A percentile compares a stretch with the other conserved stretches of the same genome.
phyloP scores from a whole-genome alignment of 106 monocot species.

The Allium cepa region DNA sequence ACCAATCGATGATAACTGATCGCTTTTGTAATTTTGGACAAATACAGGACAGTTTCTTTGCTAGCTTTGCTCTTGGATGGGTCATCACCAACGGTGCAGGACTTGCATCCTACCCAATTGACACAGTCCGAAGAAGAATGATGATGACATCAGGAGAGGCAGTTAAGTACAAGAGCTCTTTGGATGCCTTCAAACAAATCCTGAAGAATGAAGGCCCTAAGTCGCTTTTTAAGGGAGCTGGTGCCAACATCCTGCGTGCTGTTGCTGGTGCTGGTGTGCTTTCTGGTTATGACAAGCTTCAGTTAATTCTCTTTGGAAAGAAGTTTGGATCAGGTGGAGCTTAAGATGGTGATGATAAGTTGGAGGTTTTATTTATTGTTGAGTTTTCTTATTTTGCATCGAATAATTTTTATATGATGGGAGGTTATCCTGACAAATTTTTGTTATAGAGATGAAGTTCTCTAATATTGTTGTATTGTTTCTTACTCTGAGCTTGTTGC shows the following conservation, averaged over 20 bases:
- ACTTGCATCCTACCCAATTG: constrained; percentile 48
- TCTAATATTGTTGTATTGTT: too few relatives aligned
- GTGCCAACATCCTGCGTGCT: constrained; percentile 54
- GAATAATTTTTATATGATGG: constrained; percentile 1
- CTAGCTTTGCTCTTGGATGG: constrained; percentile 55
- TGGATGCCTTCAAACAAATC: constrained; percentile 41
- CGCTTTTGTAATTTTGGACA: too few relatives aligned
- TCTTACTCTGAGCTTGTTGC: too few relatives aligned
- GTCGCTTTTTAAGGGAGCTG: constrained; percentile 60
- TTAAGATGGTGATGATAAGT: constrained; percentile 14
- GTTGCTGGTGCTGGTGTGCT: constrained; percentile 63
- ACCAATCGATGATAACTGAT: too few relatives aligned
- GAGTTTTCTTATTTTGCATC: background rate
- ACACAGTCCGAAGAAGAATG: constrained; percentile 50
- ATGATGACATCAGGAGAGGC: constrained; percentile 60
- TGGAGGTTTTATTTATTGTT: background rate
- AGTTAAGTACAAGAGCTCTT: constrained; percentile 54
- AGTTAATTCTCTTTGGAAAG: constrained; percentile 36
- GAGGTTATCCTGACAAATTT: background rate
- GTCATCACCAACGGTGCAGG: constrained; percentile 48
- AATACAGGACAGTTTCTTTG: constrained; percentile 46
- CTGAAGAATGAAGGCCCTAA: constrained; percentile 52
- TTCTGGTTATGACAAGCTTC: constrained; percentile 51
- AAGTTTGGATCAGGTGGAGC: constrained; percentile 57
- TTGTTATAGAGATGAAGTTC: background rate